A percentile compares a stretch with the other conserved stretches of the same genome.
Evolutionary conservation across 441 rosid genomes (phyloP).

Genomic region (Viola pubescens): DNA sequence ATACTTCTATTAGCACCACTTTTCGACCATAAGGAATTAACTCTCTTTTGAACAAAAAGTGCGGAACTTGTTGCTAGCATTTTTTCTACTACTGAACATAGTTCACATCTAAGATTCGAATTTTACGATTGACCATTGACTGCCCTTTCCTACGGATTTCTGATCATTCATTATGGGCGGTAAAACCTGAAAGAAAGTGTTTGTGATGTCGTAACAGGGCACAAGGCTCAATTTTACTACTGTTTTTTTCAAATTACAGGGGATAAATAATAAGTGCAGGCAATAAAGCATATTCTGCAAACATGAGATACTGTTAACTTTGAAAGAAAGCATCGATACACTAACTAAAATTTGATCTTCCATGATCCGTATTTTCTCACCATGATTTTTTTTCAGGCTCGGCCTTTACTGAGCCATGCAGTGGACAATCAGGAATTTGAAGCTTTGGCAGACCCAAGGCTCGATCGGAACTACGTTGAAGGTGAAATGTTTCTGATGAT

Average conservation of each 20-base stretch:
- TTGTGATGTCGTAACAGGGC: no score
- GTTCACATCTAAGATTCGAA: no score
- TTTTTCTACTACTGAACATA: no score
- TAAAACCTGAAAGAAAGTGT: no score
- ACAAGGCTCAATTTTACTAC: neutral
- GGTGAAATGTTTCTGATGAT: constrained; percentile 71
- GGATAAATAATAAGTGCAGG: neutral
- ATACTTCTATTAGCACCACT: no score
- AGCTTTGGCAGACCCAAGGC: constrained; percentile 57
- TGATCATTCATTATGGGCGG: no score
- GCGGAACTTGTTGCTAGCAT: no score
- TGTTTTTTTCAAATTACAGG: neutral
- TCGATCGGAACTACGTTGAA: constrained; percentile 44
- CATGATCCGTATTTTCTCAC: constrained; percentile 2
- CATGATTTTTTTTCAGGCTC: constrained; percentile 45
- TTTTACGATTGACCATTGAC: no score
- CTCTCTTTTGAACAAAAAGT: no score
- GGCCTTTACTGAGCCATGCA: constrained; percentile 69
- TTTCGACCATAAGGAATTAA: no score
- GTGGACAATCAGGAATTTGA: constrained; percentile 53
- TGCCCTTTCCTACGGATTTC: no score
- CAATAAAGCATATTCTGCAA: neutral
- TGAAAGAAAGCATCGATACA: neutral
- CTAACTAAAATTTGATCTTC: neutral
- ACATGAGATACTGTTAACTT: constrained; percentile 6